A percentile compares a stretch with the other conserved stretches of the same genome.
Evolutionary conservation across 441 rosid species (phyloP).

Genomic region (Pelargonium citronellum): DNA sequence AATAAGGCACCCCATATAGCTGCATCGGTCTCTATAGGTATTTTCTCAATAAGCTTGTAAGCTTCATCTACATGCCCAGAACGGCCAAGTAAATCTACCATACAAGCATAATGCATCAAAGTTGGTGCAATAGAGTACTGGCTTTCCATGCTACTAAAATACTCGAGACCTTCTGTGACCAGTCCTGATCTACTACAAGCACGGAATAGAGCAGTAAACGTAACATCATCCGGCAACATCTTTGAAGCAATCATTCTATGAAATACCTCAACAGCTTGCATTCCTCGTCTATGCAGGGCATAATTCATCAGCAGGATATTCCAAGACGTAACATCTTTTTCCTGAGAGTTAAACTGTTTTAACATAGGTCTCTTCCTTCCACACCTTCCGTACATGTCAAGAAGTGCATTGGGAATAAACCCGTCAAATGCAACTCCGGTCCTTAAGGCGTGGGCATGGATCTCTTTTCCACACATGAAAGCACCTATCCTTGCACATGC

Average conservation of each 20-base stretch:
- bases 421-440: conserved; percentile 53
- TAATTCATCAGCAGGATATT: conserved; percentile 75
- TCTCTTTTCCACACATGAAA: conserved; percentile 80
- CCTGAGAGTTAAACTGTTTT: conserved; percentile 58
- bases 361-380: conserved; percentile 69
- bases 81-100: conserved; percentile 85
- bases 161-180: conserved; percentile 66
- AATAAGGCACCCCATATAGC: conserved; percentile 94
- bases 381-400: conserved; percentile 81
- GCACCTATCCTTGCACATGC: conserved; percentile 88
- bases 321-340: conserved; percentile 72
- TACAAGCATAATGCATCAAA: conserved; percentile 79
- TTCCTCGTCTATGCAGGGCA: conserved; percentile 60
- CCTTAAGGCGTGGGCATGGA: conserved; percentile 72
- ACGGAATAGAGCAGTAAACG: conserved; percentile 68
- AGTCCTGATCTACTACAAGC: conserved; percentile 80
- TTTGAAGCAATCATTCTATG: conserved; percentile 50
- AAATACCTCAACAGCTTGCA: conserved; percentile 49
- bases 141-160: conserved; percentile 51
- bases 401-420: conserved; percentile 68
- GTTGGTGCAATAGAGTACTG: conserved; percentile 48
- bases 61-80: conserved; percentile 68
- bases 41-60: conserved; percentile 52
- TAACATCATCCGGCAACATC: conserved; percentile 60
- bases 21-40: conserved; percentile 69